Conservation (phyloP, 345 rosid genomes). For the Adansonia digitata region DNA sequence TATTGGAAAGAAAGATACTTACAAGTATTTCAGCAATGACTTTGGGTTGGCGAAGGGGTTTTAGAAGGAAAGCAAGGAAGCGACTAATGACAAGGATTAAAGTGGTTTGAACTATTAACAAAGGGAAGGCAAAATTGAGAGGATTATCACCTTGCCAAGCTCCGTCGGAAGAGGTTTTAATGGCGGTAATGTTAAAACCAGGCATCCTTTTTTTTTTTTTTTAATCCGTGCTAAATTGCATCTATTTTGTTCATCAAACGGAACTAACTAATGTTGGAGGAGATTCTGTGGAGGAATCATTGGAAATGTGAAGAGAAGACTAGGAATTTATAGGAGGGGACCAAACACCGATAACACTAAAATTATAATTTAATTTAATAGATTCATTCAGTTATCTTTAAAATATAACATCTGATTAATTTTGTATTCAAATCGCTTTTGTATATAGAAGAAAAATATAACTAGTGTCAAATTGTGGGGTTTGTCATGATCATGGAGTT, state of each 20-base stretch:
- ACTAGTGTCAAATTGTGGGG: no score
- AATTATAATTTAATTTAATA: no score
- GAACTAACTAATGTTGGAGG: not conserved
- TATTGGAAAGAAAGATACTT: no score
- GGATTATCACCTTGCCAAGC: conserved; percentile 95
- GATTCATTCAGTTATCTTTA: no score
- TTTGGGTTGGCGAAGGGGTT: conserved; percentile 89
- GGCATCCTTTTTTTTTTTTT: conserved; percentile 21
- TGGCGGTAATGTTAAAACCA: conserved; percentile 51
- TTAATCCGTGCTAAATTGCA: not conserved
- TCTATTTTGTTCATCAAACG: not conserved
- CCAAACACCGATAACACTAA: no score
- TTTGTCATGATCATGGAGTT: no score
- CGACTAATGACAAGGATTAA: conserved; percentile 62
- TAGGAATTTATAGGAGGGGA: not conserved
- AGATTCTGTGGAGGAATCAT: not conserved
- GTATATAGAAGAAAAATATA: no score
- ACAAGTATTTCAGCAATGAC: conserved; percentile 90
- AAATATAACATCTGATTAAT: no score
- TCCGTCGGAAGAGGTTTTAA: conserved; percentile 74
- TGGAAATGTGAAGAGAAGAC: not conserved
- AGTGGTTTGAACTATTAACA: conserved; percentile 67
- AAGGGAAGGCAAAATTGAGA: conserved; percentile 67
- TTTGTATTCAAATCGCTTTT: no score
- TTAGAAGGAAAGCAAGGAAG: conserved; percentile 61